Evolutionary conservation across 176 grass and related monocot species (phyloP).

Genomic region (Coix lacrymajobi): DNA sequence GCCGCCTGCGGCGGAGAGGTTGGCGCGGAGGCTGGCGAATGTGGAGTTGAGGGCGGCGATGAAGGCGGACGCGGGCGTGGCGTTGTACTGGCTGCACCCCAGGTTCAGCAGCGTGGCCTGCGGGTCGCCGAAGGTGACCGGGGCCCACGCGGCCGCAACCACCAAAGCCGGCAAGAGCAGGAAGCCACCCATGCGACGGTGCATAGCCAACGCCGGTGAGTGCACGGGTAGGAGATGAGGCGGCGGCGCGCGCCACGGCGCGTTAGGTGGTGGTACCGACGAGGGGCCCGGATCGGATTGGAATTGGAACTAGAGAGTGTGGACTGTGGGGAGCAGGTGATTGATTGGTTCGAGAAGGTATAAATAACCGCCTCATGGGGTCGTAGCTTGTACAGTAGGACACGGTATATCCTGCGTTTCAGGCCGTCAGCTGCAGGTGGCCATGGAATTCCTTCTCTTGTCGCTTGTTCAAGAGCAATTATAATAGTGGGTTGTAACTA

Average conservation of each 20-base stretch:
- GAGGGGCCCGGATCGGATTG: not conserved
- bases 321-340: not conserved
- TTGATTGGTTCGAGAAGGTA: not conserved
- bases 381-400: no score
- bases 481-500: no score
- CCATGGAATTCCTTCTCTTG: no score
- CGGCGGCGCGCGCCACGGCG: not conserved
- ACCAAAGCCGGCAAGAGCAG: not conserved
- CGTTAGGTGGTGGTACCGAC: not conserved
- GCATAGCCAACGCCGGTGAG: not conserved
- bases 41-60: constrained; percentile 46
- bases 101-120: constrained; percentile 46
- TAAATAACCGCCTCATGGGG: not conserved
- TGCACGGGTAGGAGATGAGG: not conserved
- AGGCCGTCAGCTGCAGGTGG: no score
- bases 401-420: no score
- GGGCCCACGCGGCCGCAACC: constrained; percentile 3
- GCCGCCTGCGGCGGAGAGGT: constrained; percentile 28
- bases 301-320: not conserved
- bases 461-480: no score
- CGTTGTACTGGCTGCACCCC: constrained; percentile 76
- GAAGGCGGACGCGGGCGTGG: constrained; percentile 42
- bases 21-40: constrained; percentile 45
- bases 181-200: not conserved
- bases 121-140: constrained; percentile 32